phyloP scores from a whole-genome alignment of 345 rosid genomes.

The Linum usitatissimum region DNA sequence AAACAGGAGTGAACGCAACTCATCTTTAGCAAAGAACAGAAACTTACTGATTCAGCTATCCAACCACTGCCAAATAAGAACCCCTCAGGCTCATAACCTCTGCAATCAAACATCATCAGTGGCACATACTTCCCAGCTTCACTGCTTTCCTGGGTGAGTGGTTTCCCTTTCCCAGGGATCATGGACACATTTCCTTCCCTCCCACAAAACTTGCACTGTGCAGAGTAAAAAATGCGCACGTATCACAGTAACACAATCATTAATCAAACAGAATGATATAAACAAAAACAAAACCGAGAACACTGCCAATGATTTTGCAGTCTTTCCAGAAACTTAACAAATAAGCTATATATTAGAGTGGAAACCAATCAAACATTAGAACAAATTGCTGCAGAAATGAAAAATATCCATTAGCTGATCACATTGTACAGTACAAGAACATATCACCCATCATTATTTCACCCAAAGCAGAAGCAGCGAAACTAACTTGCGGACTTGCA shows the following conservation, averaged over 20 bases:
- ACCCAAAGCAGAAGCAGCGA: no score
- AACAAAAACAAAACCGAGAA: neutral
- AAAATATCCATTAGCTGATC: neutral
- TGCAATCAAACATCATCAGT: constrained; percentile 72
- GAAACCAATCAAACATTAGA: neutral
- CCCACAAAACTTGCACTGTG: constrained; percentile 73
- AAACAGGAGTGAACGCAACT: neutral
- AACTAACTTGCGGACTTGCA: no score
- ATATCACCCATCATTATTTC: no score
- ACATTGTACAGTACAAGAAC: no score
- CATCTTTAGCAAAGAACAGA: constrained; percentile 2
- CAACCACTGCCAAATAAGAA: constrained; percentile 53
- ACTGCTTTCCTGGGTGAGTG: constrained; percentile 43
- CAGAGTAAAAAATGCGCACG: constrained; percentile 7
- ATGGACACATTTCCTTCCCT: constrained; percentile 77
- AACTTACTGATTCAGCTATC: constrained; percentile 80
- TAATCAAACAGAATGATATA: neutral
- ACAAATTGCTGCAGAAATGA: neutral
- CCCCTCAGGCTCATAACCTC: constrained; percentile 74
- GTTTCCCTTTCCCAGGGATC: constrained; percentile 59
- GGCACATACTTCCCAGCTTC: constrained; percentile 58
- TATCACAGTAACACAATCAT: constrained; percentile 7
- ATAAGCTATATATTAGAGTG: neutral
- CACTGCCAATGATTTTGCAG: neutral
- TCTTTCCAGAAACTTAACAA: neutral